Percentiles rank a stretch among this genome's conserved stretches.
Conservation (phyloP, 257 asterid genomes). For the Thymus quinquecostatus region DNA sequence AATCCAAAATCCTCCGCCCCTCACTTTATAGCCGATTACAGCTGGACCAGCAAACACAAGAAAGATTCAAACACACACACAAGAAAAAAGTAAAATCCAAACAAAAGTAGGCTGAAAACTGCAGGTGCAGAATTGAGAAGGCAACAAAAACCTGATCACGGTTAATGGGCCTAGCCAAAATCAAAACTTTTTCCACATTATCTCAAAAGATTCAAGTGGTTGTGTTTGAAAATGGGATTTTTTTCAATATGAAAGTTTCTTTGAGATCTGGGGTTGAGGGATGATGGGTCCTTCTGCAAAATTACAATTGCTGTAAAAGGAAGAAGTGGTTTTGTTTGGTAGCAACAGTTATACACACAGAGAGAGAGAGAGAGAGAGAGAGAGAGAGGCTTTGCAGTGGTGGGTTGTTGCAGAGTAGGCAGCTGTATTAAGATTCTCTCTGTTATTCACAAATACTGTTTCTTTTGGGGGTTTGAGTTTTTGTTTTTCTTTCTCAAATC, state of each 20-base stretch:
- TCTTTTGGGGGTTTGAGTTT: conserved; percentile 9
- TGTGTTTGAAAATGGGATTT: conserved; percentile 27
- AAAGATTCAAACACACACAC: conserved; percentile 10
- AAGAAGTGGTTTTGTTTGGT: conserved; percentile 26
- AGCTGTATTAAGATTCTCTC: conserved; percentile 40
- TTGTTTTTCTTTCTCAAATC: neutral
- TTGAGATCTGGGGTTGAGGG: conserved; percentile 45
- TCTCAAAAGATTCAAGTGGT: neutral
- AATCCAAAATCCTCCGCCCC: too few relatives aligned
- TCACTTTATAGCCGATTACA: too few relatives aligned
- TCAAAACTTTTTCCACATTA: conserved; percentile 30
- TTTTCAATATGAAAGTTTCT: too few relatives aligned
- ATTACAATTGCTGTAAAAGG: conserved; percentile 21
- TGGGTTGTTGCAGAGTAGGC: conserved; percentile 31
- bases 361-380: neutral
- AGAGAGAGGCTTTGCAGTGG: conserved; percentile 7
- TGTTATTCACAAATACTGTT: neutral
- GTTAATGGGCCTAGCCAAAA: conserved; percentile 29
- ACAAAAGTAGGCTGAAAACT: conserved; percentile 3
- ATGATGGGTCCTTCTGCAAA: conserved; percentile 38
- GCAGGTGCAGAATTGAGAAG: conserved; percentile 12
- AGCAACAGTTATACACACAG: conserved; percentile 22
- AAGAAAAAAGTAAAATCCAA: neutral
- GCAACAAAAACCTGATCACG: conserved; percentile 27
- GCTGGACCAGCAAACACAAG: neutral